These are phyloP conservation scores for Fusarium bulbicola DNA, from an alignment of 2,329 filamentous ascomycete genomes.

Conservation along the genomic window DNA sequence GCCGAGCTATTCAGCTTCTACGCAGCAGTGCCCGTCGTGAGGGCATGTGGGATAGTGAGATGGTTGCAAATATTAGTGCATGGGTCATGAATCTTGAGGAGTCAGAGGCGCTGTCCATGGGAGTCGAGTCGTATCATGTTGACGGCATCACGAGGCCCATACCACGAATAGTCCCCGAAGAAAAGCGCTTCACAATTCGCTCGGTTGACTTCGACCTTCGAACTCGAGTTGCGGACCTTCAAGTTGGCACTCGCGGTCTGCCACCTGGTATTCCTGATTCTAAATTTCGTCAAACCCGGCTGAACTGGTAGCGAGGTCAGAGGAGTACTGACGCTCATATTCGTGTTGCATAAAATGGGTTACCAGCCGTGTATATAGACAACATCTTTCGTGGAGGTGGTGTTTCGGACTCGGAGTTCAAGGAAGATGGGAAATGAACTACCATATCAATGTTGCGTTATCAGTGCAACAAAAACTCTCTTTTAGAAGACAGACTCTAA, in stretches of 20 bases:
- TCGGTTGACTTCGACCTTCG: slow-evolving; percentile 66
- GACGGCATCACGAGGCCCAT: slow-evolving; percentile 19
- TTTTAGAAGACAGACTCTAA: background rate
- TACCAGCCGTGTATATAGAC: background rate
- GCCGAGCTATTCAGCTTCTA: slow-evolving; percentile 69
- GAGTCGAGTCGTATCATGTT: slow-evolving; percentile 10
- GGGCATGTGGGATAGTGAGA: slow-evolving; percentile 74
- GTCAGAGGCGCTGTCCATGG: slow-evolving; percentile 48
- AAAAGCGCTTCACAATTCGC: slow-evolving; percentile 65
- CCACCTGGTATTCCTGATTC: slow-evolving; percentile 56
- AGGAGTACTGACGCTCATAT: background rate
- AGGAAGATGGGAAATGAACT: background rate
- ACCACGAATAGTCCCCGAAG: slow-evolving; percentile 55
- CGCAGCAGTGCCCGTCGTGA: slow-evolving; percentile 69
- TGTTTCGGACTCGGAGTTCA: background rate
- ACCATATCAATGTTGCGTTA: background rate
- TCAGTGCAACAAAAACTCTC: background rate
- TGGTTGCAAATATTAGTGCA: slow-evolving; percentile 63
- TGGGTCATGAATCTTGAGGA: slow-evolving; percentile 67
- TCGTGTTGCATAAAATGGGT: background rate
- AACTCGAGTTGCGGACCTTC: slow-evolving; percentile 58
- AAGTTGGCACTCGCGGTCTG: slow-evolving; percentile 64
- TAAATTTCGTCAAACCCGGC: slow-evolving; percentile 56
- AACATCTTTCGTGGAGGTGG: background rate
- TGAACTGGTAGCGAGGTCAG: slow-evolving; percentile 56